Evolutionary conservation across 352 stramenopile genomes (phyloP).

Genomic region (Pythium phragmitis): DNA sequence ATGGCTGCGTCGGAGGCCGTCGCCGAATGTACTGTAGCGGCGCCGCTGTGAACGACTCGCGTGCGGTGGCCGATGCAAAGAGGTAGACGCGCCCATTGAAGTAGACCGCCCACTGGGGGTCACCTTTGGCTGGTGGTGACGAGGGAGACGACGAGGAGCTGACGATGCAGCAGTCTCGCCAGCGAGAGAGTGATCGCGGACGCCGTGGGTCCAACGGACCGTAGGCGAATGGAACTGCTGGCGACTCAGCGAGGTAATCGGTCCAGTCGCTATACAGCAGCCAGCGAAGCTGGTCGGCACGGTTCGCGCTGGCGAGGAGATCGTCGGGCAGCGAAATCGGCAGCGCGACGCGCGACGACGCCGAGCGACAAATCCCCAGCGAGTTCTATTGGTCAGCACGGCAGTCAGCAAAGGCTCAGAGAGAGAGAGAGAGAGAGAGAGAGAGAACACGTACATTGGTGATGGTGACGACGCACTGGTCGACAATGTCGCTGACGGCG

Average conservation of each 20-base stretch:
- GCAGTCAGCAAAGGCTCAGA: neutral
- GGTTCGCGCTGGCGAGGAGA: slow-evolving; percentile 25
- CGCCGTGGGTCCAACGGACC: slow-evolving; percentile 11
- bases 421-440: neutral
- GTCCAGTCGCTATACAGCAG: slow-evolving; percentile 62
- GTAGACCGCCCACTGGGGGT: slow-evolving; percentile 40
- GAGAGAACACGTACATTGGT: slow-evolving; percentile 42
- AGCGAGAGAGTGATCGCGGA: slow-evolving; percentile 41
- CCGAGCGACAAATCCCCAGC: slow-evolving; percentile 43
- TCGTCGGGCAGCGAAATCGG: slow-evolving; percentile 42
- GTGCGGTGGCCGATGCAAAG: slow-evolving; percentile 33
- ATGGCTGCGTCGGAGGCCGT: slow-evolving; percentile 25
- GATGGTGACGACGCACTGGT: slow-evolving; percentile 61
- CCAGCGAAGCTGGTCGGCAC: slow-evolving; percentile 57
- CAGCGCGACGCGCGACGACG: slow-evolving; percentile 34
- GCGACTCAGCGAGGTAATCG: slow-evolving; percentile 21
- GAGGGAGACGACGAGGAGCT: slow-evolving; percentile 12
- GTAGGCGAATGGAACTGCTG: slow-evolving; percentile 21
- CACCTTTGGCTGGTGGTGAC: slow-evolving; percentile 29
- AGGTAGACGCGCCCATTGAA: slow-evolving; percentile 60
- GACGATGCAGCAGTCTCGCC: slow-evolving; percentile 68
- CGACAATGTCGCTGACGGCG: slow-evolving; percentile 42
- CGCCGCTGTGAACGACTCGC: slow-evolving; percentile 39
- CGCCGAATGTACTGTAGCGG: slow-evolving; percentile 49
- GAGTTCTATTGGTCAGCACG: slow-evolving; percentile 33